Base-by-base conservation (phyloP, 805 yeast genomes). In the Sugiyamaella marilandica region DNA sequence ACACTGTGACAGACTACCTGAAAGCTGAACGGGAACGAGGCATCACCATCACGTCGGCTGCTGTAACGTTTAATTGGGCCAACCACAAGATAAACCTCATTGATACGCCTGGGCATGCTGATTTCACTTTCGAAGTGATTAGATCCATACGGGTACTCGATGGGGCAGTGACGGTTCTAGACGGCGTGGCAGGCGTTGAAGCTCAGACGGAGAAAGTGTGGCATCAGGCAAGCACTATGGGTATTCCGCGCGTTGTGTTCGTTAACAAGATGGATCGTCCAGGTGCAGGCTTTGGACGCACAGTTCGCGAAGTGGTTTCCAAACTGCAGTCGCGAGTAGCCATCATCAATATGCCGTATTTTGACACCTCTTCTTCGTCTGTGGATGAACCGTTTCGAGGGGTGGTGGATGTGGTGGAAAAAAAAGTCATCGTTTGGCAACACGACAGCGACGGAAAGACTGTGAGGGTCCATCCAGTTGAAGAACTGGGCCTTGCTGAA, bases 41-140 rank as follows among this genome's bases (percentile, higher is more conserved):
- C 1, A 94, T 94, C 58, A 92, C 99, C 0, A 94, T 94, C 62
- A 97, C 91, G 65, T 85, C 92, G 66, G 99, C 99, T 0, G 97
- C 98, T 0, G 90, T 92, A 35, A 81, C 97, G 0, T 78, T 94
- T 47, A 85, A 88, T 29, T 94, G 98, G 98, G 81, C 80, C 55
- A 72, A 74, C 46, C 79, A 81, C 63, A 82, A 81, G 59, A 82
- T 94, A 62, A 94, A 94, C 67, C 74, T 94, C 52, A 90, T 94
- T 21, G 99, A 94, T 67, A 94, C 99, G 0, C 99, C 99, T 0
- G 99, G 99, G 0, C 99, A 94, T 69, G 97, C 96, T 0, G 99
- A 94, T 70, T 94, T 94, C 67, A 87, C 95, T 0, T 94, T 91
- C 67, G 99, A 94, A 69, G 99, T 94, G 3, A 87, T 82, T 1